Percentiles rank a stretch among this genome's conserved stretches.
These are phyloP conservation scores for Claviceps arundinis DNA, from an alignment of 2,329 filamentous ascomycete species.

Conservation along the genomic window DNA sequence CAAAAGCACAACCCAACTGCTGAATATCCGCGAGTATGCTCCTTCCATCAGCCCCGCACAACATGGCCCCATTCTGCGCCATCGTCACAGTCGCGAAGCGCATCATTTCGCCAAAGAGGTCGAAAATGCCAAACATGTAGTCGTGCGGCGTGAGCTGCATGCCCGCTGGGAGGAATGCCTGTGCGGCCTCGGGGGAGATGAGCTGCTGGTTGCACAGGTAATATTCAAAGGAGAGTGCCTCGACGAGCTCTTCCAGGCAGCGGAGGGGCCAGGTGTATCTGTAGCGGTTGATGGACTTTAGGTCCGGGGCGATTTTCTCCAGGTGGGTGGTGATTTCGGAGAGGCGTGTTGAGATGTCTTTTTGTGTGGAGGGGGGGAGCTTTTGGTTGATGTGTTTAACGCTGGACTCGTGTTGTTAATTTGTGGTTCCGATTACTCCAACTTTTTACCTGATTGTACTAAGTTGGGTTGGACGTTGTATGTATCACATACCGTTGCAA, in stretches of 20 bases:
- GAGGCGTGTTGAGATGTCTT: constrained; percentile 57
- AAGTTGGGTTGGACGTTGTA: no score
- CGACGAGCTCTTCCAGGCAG: constrained; percentile 87
- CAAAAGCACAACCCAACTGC: constrained; percentile 60
- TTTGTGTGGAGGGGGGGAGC: constrained; percentile 54
- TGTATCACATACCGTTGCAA: constrained; percentile 22
- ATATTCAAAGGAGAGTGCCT: constrained; percentile 77
- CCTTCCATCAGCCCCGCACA: constrained; percentile 27
- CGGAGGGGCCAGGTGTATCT: constrained; percentile 72
- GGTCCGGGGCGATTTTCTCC: constrained; percentile 52
- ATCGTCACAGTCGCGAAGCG: constrained; percentile 83
- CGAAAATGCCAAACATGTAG: constrained; percentile 82
- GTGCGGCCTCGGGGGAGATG: constrained; percentile 52
- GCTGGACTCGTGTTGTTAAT: constrained; percentile 24
- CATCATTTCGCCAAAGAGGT: constrained; percentile 94
- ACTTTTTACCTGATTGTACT: no score
- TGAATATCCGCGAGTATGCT: constrained; percentile 73
- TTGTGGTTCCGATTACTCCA: no score
- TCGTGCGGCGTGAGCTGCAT: constrained; percentile 66
- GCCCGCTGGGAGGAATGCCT: constrained; percentile 31
- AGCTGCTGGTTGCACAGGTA: constrained; percentile 70
- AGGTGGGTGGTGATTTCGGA: constrained; percentile 60
- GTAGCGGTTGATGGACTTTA: constrained; percentile 66
- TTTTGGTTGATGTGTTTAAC: constrained; percentile 48
- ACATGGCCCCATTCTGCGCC: constrained; percentile 50